These are phyloP conservation scores for Eutrema yunnanense DNA, from an alignment of 345 rosid genomes.

Conservation along the genomic window DNA sequence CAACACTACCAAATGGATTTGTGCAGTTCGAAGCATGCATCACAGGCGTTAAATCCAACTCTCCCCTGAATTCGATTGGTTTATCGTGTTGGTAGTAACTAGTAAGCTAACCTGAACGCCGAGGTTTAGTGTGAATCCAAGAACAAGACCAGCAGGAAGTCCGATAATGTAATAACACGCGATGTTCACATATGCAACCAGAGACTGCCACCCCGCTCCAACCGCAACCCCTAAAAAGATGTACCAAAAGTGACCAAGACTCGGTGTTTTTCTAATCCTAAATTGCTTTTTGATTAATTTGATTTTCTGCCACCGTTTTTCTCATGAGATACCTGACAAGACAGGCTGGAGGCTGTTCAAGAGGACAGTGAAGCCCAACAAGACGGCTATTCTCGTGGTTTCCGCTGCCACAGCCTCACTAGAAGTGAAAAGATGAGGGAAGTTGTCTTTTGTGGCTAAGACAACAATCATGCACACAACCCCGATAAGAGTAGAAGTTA, in stretches of 20 bases:
- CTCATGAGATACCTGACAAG: slow-evolving; percentile 53
- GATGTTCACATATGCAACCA: slow-evolving; percentile 78
- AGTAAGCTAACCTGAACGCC: slow-evolving; percentile 48
- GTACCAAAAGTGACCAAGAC: not conserved
- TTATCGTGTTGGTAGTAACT: not conserved
- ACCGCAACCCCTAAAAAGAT: slow-evolving; percentile 67
- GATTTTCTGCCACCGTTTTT: not conserved
- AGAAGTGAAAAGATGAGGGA: slow-evolving; percentile 75
- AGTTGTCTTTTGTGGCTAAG: slow-evolving; percentile 48
- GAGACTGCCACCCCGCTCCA: slow-evolving; percentile 96
- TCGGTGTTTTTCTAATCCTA: not conserved
- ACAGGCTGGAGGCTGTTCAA: slow-evolving; percentile 89
- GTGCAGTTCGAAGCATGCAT: not conserved
- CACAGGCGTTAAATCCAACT: not conserved
- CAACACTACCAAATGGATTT: not conserved
- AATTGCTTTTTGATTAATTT: not conserved
- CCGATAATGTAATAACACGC: slow-evolving; percentile 82
- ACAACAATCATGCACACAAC: slow-evolving; percentile 53
- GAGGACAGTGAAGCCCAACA: slow-evolving; percentile 70
- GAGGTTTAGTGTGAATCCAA: slow-evolving; percentile 66
- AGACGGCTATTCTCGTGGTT: slow-evolving; percentile 60
- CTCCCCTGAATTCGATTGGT: not conserved
- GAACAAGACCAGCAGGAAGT: slow-evolving; percentile 73
- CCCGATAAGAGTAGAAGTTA: slow-evolving; percentile 63
- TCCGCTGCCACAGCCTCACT: slow-evolving; percentile 71